Percentiles rank a stretch among this genome's conserved stretches.
These are phyloP conservation scores for Neoascochyta sp. DNA, from an alignment of 2,329 filamentous ascomycete species.

Conservation along the genomic window DNA sequence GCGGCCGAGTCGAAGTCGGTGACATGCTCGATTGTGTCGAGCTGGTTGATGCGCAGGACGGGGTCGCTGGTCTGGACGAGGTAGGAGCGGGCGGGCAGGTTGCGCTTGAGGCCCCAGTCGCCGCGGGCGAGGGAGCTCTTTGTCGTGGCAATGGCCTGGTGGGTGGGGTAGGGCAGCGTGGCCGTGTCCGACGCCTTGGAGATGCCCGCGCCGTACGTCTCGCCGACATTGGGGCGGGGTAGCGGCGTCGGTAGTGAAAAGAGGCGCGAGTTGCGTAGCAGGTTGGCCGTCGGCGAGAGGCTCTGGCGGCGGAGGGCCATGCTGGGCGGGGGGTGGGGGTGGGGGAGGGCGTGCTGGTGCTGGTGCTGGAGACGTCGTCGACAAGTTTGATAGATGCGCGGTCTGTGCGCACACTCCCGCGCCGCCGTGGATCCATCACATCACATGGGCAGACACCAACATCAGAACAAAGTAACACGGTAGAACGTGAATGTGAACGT, in stretches of 20 bases:
- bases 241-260: constrained; percentile 82
- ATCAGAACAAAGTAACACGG: no score
- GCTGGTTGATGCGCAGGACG: constrained; percentile 68
- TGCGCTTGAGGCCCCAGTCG: constrained; percentile 90
- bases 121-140: constrained; percentile 68
- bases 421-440: no score
- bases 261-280: constrained; percentile 82
- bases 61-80: constrained; percentile 68
- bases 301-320: constrained; percentile 36
- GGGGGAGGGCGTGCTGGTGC: constrained; percentile 27
- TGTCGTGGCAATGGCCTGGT: constrained; percentile 78
- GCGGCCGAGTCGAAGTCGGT: constrained; percentile 83
- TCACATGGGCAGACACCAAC: no score
- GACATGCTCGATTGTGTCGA: constrained; percentile 83
- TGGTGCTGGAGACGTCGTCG: constrained; percentile 6
- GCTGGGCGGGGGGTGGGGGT: constrained; percentile 30
- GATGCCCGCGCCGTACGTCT: constrained; percentile 46
- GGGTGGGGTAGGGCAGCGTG: constrained; percentile 74
- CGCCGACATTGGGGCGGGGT: constrained; percentile 52
- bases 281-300: constrained; percentile 58
- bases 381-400: no score
- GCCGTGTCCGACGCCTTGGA: constrained; percentile 61
- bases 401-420: constrained; percentile 13
- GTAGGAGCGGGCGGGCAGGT: constrained; percentile 67
- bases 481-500: constrained; percentile 7